A percentile compares a stretch with the other conserved stretches of the same genome.
These are phyloP conservation scores for Citrus hindsii DNA, from an alignment of 345 rosid genomes.

Conservation along the genomic window DNA sequence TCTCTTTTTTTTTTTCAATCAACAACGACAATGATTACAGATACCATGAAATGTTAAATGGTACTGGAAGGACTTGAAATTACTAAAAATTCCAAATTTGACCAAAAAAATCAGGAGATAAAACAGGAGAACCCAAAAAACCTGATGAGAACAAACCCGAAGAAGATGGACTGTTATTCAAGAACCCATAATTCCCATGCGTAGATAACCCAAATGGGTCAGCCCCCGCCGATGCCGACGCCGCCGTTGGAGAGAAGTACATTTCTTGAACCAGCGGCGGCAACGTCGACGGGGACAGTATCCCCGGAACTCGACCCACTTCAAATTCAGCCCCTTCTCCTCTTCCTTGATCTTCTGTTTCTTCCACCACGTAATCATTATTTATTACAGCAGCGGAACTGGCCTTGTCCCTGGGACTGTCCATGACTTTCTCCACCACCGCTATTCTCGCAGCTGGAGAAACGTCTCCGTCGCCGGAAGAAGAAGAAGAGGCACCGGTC, in stretches of 20 bases:
- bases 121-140: conserved; percentile 42
- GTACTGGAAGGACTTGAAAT: not conserved
- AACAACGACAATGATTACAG: no score
- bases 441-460: conserved; percentile 91
- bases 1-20: no score
- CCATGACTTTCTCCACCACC: conserved; percentile 53
- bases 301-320: conserved; percentile 50
- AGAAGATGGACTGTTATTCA: conserved; percentile 35
- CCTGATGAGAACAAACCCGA: conserved; percentile 25
- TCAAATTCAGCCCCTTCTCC: conserved; percentile 8
- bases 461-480: conserved; percentile 39
- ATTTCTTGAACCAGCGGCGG: conserved; percentile 39
- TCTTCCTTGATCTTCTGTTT: not conserved
- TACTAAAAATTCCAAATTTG: conserved; percentile 45
- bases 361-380: conserved; percentile 24
- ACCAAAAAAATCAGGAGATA: conserved; percentile 47
- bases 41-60: no score
- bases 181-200: conserved; percentile 12
- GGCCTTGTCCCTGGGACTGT: conserved; percentile 28
- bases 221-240: conserved; percentile 1
- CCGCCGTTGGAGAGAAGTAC: conserved; percentile 53
- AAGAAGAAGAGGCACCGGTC: conserved; percentile 58
- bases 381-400: not conserved
- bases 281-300: conserved; percentile 64
- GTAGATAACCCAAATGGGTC: conserved; percentile 28